These are phyloP conservation scores for Penicillium bialowiezense DNA, from an alignment of 495 filamentous ascomycete species.

Conservation along the genomic window DNA sequence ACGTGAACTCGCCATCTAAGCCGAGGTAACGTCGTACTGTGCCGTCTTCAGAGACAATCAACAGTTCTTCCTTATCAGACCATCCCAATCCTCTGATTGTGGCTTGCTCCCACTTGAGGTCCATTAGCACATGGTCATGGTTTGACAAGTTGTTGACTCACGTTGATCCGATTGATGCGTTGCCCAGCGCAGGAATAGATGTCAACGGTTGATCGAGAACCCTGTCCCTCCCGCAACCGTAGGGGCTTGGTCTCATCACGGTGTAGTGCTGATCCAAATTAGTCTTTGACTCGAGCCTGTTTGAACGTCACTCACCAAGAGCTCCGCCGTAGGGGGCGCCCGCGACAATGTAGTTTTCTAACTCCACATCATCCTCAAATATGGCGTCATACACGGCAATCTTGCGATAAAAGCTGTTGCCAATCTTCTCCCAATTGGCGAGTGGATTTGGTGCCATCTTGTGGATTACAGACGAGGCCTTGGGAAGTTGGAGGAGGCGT, in stretches of 20 bases:
- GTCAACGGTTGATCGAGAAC: slow-evolving; percentile 81
- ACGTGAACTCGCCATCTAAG: slow-evolving; percentile 87
- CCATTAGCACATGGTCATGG: slow-evolving; percentile 2
- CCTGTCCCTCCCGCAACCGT: slow-evolving; percentile 66
- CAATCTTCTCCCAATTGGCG: slow-evolving; percentile 89
- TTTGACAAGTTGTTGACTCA: slow-evolving; percentile 27
- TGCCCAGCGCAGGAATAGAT: slow-evolving; percentile 92
- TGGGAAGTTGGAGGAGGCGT: slow-evolving; percentile 10
- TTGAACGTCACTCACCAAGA: slow-evolving; percentile 59
- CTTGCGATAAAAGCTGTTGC: slow-evolving; percentile 91
- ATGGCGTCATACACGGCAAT: slow-evolving; percentile 86
- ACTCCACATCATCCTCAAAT: slow-evolving; percentile 87
- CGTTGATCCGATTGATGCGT: slow-evolving; percentile 68
- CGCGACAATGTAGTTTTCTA: slow-evolving; percentile 90
- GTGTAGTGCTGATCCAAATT: slow-evolving; percentile 64
- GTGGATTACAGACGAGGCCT: slow-evolving; percentile 9
- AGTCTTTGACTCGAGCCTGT: not conserved
- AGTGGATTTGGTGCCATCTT: slow-evolving; percentile 62
- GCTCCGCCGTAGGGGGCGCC: slow-evolving; percentile 95
- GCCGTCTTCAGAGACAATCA: slow-evolving; percentile 86
- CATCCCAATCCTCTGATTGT: slow-evolving; percentile 87
- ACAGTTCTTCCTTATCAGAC: slow-evolving; percentile 93
- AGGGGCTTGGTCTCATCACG: slow-evolving; percentile 85
- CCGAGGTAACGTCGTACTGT: slow-evolving; percentile 90
- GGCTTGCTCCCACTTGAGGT: slow-evolving; percentile 83